phyloP scores from a whole-genome alignment of 1,284 basidiomycete species.

The Irpex rosettiformis region DNA sequence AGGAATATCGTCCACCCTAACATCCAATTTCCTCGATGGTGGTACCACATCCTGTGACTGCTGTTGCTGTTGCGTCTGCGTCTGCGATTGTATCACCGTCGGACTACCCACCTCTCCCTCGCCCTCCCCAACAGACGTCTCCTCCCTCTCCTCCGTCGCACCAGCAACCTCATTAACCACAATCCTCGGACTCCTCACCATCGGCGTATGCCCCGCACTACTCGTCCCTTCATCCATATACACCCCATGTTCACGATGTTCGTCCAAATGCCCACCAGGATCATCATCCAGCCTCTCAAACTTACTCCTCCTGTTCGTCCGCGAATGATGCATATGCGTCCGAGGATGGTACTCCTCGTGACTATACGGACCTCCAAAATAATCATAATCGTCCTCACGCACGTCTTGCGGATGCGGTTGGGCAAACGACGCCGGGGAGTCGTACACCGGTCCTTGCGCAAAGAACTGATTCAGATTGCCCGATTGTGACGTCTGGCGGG shows the following conservation, averaged over 20 bases:
- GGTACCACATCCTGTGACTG: conserved; percentile 8
- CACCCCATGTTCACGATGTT: neutral
- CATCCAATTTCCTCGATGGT: conserved; percentile 10
- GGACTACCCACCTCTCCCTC: neutral
- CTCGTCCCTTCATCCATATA: neutral
- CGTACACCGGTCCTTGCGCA: conserved; percentile 16
- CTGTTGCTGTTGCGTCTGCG: too few species aligned
- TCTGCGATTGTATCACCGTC: too few species aligned
- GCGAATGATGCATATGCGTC: conserved; percentile 13
- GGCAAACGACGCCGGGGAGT: conserved; percentile 27
- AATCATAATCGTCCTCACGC: conserved; percentile 53
- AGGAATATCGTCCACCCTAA: conserved; percentile 10
- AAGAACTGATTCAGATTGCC: conserved; percentile 17
- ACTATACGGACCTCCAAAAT: conserved; percentile 57
- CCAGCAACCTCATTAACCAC: conserved; percentile 31
- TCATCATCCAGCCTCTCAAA: conserved; percentile 22
- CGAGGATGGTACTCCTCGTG: conserved; percentile 35
- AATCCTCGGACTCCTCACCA: conserved; percentile 25
- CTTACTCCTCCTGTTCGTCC: conserved; percentile 14
- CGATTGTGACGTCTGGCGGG: conserved; percentile 20
- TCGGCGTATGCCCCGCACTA: conserved; percentile 11
- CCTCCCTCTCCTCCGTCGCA: conserved; percentile 31
- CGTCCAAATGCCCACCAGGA: conserved; percentile 3
- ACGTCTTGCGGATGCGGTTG: conserved; percentile 20
- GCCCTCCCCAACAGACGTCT: conserved; percentile 24